Percentiles rank a stretch among this genome's conserved stretches.
Conservation (phyloP, 495 filamentous ascomycete genomes). For the Rhypophila decipiens region DNA sequence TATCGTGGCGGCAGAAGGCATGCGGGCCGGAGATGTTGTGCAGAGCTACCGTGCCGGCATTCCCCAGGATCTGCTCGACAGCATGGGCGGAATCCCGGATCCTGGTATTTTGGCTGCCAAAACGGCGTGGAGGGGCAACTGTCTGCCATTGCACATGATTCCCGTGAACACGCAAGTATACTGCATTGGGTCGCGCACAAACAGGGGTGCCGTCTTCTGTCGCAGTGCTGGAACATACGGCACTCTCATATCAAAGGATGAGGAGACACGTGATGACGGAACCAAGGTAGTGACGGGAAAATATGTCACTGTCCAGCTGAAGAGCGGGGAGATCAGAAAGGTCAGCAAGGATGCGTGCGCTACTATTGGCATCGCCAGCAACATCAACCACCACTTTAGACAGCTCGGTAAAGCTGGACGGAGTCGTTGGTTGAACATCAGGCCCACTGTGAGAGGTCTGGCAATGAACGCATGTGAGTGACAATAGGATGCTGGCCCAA, state of each 20-base stretch:
- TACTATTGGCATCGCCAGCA: constrained; percentile 89
- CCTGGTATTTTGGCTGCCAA: constrained; percentile 90
- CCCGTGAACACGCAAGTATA: constrained; percentile 86
- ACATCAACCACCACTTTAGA: constrained; percentile 79
- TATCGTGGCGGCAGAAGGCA: constrained; percentile 86
- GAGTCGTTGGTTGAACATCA: constrained; percentile 83
- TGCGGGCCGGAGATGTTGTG: constrained; percentile 84
- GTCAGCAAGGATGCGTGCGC: constrained; percentile 89
- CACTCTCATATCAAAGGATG: constrained; percentile 78
- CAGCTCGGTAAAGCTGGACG: constrained; percentile 94
- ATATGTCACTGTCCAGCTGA: constrained; percentile 72
- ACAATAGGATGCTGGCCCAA: too few relatives aligned
- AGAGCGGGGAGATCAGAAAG: constrained; percentile 85
- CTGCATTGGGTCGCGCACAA: constrained; percentile 72
- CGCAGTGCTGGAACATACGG: constrained; percentile 89
- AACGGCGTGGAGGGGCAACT: constrained; percentile 93
- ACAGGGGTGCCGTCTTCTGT: constrained; percentile 79
- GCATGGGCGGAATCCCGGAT: constrained; percentile 86
- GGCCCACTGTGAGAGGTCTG: constrained; percentile 90
- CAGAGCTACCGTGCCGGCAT: constrained; percentile 88
- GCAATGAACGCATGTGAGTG: constrained; percentile 88
- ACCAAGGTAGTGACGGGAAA: constrained; percentile 49
- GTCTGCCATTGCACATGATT: constrained; percentile 88
- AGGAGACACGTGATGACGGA: constrained; percentile 53
- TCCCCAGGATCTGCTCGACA: constrained; percentile 71